Evolutionary conservation across 352 stramenopile genomes (phyloP), one percentile per base, ranked within the genome.

Genomic region (Phytophthora colocasiae): DNA sequence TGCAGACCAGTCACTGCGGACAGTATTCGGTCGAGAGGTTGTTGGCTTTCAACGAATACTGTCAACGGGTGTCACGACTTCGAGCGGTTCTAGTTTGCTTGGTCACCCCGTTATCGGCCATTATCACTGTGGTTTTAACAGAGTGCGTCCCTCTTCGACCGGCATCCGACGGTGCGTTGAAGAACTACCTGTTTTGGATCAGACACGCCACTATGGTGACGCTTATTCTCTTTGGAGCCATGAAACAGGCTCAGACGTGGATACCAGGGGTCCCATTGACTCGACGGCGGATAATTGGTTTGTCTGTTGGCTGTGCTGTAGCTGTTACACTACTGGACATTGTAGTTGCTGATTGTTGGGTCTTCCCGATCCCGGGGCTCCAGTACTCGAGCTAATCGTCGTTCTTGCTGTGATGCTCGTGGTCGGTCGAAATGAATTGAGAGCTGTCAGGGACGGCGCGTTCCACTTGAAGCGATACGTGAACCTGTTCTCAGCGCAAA

Each of bases 1-100:
- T 69, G 11, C 40, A 71, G 36, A 63, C 73, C 1, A 73, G 56
- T 44, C 63, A 67, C 15, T 71, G 56, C 34, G 67, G 63, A 26
- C 65, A 56, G 22, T 71, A 71, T 45, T 36, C 31, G 8, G 31
- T 36, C 31, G 31, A 36, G 31, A 2, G 31, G 8, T 36, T 36
- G 31, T 11, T 36, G 31, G 31, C 31, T 8, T 31, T 73, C 4
- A 43, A 73, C 29, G 53, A 78, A 8, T 71, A 78, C 44, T 50
- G 63, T 34, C 44, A 63, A 27, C 48, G 56, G 12, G 38, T 48
- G 27, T 73, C 58, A 22, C 52, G 14, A 17, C 4, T 36, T 36
- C 31, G 31, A 36, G 31, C 31, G 2, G 31, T 36, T 36, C 31
- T 36, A 11, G 31, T 36, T 36, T 36, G 31, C 31, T 4, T 36